Conservation (phyloP, 495 filamentous ascomycete species). For the Parathielavia hyrcaniae region DNA sequence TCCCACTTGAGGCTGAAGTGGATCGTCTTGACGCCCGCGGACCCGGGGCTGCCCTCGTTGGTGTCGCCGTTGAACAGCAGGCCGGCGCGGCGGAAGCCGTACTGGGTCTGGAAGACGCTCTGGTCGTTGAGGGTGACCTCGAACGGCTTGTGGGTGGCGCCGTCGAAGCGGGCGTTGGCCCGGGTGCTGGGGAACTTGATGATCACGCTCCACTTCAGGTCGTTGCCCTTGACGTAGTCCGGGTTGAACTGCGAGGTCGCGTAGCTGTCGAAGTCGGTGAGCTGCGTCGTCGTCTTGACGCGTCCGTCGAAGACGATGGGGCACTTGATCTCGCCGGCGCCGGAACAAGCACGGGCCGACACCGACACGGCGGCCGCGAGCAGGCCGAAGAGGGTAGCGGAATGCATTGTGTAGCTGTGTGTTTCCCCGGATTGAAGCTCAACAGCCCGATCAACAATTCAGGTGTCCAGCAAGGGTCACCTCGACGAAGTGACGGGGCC, state of each 20-base stretch:
- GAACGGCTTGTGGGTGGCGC: constrained; percentile 33
- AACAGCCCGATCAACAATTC: neutral
- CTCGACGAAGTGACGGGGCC: neutral
- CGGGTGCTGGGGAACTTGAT: constrained; percentile 39
- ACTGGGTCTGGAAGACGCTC: constrained; percentile 50
- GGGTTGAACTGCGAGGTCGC: constrained; percentile 41
- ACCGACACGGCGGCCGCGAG: constrained; percentile 6
- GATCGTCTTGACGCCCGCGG: constrained; percentile 45
- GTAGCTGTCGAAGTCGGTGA: constrained; percentile 41
- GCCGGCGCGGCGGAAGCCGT: constrained; percentile 52
- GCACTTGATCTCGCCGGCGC: constrained; percentile 33
- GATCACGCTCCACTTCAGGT: constrained; percentile 43
- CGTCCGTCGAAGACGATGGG: constrained; percentile 44
- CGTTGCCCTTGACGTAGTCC: constrained; percentile 43
- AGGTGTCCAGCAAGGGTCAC: neutral
- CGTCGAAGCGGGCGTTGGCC: constrained; percentile 40
- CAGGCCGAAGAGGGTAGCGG: constrained; percentile 18
- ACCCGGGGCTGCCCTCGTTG: constrained; percentile 44
- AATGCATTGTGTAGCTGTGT: constrained; percentile 18
- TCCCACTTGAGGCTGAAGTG: constrained; percentile 52
- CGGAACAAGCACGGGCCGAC: constrained; percentile 10
- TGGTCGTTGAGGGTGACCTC: constrained; percentile 48
- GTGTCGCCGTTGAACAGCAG: constrained; percentile 45
- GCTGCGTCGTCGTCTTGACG: constrained; percentile 26
- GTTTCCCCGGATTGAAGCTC: neutral